phyloP scores from a whole-genome alignment of 192 early-diverging fungal genomes.

The Tieghemiomyces parasiticus region DNA sequence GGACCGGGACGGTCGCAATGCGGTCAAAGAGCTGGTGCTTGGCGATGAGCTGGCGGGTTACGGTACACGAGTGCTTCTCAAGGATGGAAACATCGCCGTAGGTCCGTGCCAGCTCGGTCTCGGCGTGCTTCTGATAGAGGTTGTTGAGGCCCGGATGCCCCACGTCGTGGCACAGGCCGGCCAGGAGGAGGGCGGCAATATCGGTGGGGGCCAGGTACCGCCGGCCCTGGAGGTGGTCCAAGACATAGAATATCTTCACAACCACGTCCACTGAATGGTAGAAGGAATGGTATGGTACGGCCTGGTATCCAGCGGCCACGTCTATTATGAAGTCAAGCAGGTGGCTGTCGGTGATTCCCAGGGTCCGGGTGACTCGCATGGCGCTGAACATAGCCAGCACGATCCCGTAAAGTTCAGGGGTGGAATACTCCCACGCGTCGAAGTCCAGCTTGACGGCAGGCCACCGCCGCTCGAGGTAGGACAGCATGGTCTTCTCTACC shows the following conservation, averaged over 20 bases:
- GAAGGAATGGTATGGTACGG: conserved; percentile 87
- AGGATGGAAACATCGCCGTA: conserved; percentile 74
- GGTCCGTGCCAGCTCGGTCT: conserved; percentile 50
- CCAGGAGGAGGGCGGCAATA: conserved; percentile 58
- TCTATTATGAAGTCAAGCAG: conserved; percentile 77
- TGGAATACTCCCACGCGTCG: conserved; percentile 43
- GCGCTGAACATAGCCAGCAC: conserved; percentile 63
- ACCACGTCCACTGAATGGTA: conserved; percentile 85
- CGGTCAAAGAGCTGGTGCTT: conserved; percentile 58
- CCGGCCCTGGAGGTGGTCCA: conserved; percentile 47
- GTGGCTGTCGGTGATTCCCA: conserved; percentile 40
- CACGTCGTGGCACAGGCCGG: conserved; percentile 83
- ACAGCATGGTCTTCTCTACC: conserved; percentile 41
- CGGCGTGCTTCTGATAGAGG: conserved; percentile 74
- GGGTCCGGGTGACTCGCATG: conserved; percentile 40
- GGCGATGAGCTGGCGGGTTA: conserved; percentile 52
- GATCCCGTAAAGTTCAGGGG: conserved; percentile 69
- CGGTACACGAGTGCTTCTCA: conserved; percentile 70
- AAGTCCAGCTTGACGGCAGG: conserved; percentile 27
- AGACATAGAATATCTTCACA: conserved; percentile 63
- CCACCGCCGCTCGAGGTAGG: conserved; percentile 27
- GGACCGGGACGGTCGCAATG: conserved; percentile 28
- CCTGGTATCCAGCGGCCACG: conserved; percentile 63
- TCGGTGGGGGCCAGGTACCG: conserved; percentile 54
- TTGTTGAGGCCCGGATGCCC: conserved; percentile 88